These are phyloP conservation scores for Prunus salicina DNA, from an alignment of 306 rosid species.

Conservation along the genomic window DNA sequence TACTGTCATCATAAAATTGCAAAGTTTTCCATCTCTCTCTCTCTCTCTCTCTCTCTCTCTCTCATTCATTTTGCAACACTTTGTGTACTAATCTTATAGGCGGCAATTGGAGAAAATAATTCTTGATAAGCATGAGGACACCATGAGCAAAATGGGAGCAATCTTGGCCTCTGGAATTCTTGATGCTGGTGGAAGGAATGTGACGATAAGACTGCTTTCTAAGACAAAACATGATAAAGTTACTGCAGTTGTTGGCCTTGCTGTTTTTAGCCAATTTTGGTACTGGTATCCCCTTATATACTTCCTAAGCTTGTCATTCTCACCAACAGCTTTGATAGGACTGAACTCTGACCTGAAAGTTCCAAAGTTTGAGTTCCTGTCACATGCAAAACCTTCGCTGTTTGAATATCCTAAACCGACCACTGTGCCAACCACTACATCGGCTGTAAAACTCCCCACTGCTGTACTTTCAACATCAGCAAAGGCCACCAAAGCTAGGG, in stretches of 20 bases:
- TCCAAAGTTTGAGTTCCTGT: conserved; percentile 85
- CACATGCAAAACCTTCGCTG: conserved; percentile 90
- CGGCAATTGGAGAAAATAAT: conserved; percentile 95
- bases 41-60: not conserved
- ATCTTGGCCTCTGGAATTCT: conserved; percentile 98
- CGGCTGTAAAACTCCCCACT: conserved; percentile 94
- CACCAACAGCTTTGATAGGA: conserved; percentile 92
- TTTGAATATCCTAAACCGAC: conserved; percentile 96
- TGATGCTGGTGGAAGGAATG: conserved; percentile 99
- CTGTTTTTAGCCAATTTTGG: conserved; percentile 99
- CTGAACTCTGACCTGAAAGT: conserved; percentile 86
- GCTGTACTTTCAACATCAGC: conserved; percentile 96
- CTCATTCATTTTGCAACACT: not conserved
- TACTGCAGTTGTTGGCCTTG: conserved; percentile 98
- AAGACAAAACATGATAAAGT: conserved; percentile 94
- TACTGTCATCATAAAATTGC: conserved; percentile 23
- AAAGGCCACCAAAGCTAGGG: conserved; percentile 97
- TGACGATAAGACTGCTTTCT: conserved; percentile 82
- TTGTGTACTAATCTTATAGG: conserved; percentile 34
- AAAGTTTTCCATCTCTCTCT: not conserved
- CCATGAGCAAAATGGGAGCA: conserved; percentile 99
- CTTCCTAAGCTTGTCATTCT: conserved; percentile 82
- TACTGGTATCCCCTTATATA: conserved; percentile 99
- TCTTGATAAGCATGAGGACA: conserved; percentile 96
- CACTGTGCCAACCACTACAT: conserved; percentile 67